Evolutionary conservation across 1,284 basidiomycete species (phyloP).

Genomic region (Chondrostereum purpureum): DNA sequence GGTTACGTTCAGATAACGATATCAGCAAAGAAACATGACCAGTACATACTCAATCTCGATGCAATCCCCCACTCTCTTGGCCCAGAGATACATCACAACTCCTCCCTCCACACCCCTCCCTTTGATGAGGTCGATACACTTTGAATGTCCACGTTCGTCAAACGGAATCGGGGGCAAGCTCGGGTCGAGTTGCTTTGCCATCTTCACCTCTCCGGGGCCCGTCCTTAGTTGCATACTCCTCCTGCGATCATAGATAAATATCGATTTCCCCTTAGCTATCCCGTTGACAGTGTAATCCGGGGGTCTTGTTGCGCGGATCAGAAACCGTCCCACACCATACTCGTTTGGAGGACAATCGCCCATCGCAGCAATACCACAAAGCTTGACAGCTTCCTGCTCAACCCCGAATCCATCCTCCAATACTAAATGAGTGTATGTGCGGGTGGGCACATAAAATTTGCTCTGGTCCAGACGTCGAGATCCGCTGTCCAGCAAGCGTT

Average conservation of each 20-base stretch:
- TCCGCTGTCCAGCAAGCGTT: constrained; percentile 8
- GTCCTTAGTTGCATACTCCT: no score
- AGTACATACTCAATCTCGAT: constrained; percentile 11
- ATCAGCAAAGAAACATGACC: no score
- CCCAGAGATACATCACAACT: constrained; percentile 9
- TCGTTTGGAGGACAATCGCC: constrained; percentile 11
- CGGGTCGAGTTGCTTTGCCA: constrained; percentile 2
- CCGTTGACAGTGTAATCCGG: constrained; percentile 6
- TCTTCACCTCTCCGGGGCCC: no score
- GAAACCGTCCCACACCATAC: constrained; percentile 12
- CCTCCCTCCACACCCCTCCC: constrained; percentile 8
- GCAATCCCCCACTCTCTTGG: constrained; percentile 10
- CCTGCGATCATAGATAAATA: constrained; percentile 12
- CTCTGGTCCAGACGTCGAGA: constrained; percentile 4
- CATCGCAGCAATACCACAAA: constrained; percentile 4
- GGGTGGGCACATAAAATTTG: constrained; percentile 11
- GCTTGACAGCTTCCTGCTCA: constrained; percentile 13
- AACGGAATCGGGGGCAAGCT: constrained; percentile 10
- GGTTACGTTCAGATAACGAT: no score
- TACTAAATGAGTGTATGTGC: constrained; percentile 10
- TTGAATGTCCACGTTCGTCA: constrained; percentile 8
- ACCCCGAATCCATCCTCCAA: constrained; percentile 11
- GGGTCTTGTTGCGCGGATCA: constrained; percentile 10
- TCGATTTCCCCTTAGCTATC: constrained; percentile 7
- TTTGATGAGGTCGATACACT: constrained; percentile 5